Evolutionary conservation across 1,284 basidiomycete species (phyloP).

Genomic region (Tremellales sp.): DNA sequence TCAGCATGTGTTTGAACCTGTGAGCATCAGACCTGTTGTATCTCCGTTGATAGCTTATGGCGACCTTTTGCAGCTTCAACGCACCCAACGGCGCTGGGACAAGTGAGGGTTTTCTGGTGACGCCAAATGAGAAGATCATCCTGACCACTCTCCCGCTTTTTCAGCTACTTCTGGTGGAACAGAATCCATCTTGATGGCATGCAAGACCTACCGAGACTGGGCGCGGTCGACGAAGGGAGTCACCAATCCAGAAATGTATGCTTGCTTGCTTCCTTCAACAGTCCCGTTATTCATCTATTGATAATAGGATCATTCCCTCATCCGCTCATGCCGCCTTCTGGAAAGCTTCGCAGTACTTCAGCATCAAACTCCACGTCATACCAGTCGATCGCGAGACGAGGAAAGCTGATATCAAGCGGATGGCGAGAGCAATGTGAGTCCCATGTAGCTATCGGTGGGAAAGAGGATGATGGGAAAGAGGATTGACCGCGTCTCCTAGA

Average conservation of each 20-base stretch:
- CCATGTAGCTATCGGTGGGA: too few species aligned
- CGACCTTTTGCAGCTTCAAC: constrained; percentile 59
- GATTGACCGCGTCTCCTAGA: constrained; percentile 15
- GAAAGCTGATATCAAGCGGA: constrained; percentile 70
- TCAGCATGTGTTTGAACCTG: constrained; percentile 85
- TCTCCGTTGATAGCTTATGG: neutral
- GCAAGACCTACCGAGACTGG: constrained; percentile 94
- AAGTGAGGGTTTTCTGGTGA: too few species aligned
- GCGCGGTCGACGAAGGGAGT: constrained; percentile 79
- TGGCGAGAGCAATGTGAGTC: constrained; percentile 81
- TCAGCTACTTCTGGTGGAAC: constrained; percentile 86
- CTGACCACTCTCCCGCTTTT: neutral
- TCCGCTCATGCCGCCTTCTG: constrained; percentile 94
- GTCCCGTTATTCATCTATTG: neutral
- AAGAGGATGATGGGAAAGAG: neutral
- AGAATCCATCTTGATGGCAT: constrained; percentile 80
- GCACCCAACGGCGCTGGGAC: constrained; percentile 79
- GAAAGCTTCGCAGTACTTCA: constrained; percentile 86
- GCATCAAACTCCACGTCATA: constrained; percentile 85
- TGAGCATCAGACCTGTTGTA: constrained; percentile 24
- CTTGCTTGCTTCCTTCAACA: constrained; percentile 10
- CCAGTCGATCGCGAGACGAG: constrained; percentile 80
- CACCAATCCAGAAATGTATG: constrained; percentile 86
- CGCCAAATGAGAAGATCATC: too few species aligned
- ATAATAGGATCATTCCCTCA: constrained; percentile 69